phyloP scores from a whole-genome alignment of 495 filamentous ascomycete genomes.

The Tuber borchii region DNA sequence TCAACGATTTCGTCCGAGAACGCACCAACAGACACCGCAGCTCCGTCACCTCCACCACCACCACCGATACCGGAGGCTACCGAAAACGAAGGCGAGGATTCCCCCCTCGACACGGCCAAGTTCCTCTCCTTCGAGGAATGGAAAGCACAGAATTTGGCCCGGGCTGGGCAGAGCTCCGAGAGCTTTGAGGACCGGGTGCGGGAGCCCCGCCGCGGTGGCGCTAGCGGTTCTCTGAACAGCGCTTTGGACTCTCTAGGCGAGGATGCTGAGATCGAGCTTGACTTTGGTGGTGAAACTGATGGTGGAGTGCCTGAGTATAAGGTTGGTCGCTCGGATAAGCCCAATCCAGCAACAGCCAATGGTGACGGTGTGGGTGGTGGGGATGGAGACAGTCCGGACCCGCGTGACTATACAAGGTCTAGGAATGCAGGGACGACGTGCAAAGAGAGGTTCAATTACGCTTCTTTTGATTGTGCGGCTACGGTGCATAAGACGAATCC shows the following conservation, averaged over 20 bases:
- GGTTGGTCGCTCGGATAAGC: constrained; percentile 44
- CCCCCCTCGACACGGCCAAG: constrained; percentile 68
- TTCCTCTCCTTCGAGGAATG: constrained; percentile 98
- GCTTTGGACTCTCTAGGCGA: constrained; percentile 72
- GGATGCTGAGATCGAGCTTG: constrained; percentile 81
- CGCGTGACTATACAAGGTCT: constrained; percentile 52
- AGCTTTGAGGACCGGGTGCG: constrained; percentile 54
- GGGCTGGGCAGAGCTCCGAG: constrained; percentile 75
- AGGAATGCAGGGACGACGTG: constrained; percentile 94
- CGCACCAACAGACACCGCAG: constrained; percentile 7
- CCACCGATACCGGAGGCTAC: constrained; percentile 12
- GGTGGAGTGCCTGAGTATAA: constrained; percentile 43
- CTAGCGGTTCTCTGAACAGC: constrained; percentile 46
- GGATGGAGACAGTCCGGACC: constrained; percentile 46
- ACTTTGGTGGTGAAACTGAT: constrained; percentile 57
- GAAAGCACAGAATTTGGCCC: constrained; percentile 89
- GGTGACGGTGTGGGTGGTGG: constrained; percentile 47
- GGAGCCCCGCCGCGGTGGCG: constrained; percentile 45
- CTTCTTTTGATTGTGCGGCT: constrained; percentile 92
- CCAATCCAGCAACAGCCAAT: constrained; percentile 40
- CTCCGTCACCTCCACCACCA: neutral
- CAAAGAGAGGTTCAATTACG: constrained; percentile 93
- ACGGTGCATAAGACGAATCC: constrained; percentile 85
- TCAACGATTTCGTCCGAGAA: constrained; percentile 13
- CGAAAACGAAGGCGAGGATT: constrained; percentile 54